Evolutionary conservation across 2,329 filamentous ascomycete genomes (phyloP), one percentile per base, ranked within the genome.

Genomic region (Hypoxylon sp.): DNA sequence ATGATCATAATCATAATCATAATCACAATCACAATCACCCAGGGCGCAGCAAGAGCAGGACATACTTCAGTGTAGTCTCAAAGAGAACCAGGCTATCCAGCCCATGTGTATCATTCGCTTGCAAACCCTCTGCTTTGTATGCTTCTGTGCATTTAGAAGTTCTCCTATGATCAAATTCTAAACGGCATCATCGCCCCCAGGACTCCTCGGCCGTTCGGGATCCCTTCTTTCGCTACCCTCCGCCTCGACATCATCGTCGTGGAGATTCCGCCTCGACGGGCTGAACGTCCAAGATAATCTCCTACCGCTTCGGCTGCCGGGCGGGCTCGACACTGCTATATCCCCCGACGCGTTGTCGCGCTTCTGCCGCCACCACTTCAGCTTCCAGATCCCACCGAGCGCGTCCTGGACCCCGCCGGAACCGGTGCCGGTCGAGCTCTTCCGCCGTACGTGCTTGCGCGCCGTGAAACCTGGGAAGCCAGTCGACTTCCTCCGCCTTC

Each of bases 401-500:
- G 84, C 80, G 13, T 84, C 82, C 48, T 87, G 85, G 0, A 84
- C 74, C 20, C 74, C 75, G 2, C 74, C 75, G 2, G 73, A 71
- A 11, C 54, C 47, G 41, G 74, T 73, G 24, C 24, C 47, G 39
- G 74, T 73, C 55, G 75, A 77, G 55, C 76, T 79, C 62, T 77
- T 78, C 47, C 78, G 73, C 17, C 78, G 73, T 32, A 78, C 76
- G 32, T 67, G 66, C 49, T 79, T 79, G 39, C 86, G 79, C 5
- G 87, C 85, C 4, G 82, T 85, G 57, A 89, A 87, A 0, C 87
- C 85, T 0, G 85, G 86, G 64, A 89, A 89, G 0, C 87, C 87
- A 0, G 85, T 88, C 15, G 86, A 88, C 69, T 83, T 86, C 68
- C 87, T 78, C 44, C 87, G 77, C 28, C 82, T 77, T 13, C 83